phyloP scores from a whole-genome alignment of 768 basidiomycete genomes.

The Collybia mongolica region DNA sequence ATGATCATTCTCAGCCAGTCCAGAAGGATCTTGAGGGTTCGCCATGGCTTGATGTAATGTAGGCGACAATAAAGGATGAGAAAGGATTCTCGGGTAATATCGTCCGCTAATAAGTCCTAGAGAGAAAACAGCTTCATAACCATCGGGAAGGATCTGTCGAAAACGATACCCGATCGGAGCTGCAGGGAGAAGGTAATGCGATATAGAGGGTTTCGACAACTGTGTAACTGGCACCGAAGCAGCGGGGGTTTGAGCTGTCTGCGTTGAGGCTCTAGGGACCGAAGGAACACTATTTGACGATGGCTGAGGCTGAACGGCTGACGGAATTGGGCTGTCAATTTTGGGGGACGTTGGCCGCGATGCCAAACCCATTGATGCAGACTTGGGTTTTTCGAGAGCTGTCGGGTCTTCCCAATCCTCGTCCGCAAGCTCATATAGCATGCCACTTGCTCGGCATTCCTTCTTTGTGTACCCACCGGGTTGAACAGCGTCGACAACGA shows the following conservation, averaged over 20 bases:
- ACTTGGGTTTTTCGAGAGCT: neutral
- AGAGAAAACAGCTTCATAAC: constrained; percentile 64
- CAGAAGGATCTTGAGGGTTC: constrained; percentile 29
- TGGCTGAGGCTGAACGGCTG: neutral
- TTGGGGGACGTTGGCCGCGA: neutral
- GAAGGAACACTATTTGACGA: neutral
- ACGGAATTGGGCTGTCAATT: too few relatives aligned
- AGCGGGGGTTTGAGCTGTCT: constrained; percentile 4
- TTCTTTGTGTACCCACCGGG: constrained; percentile 41
- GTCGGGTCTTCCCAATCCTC: constrained; percentile 58
- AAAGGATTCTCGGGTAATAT: constrained; percentile 74
- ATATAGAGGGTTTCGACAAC: constrained; percentile 20
- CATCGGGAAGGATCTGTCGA: constrained; percentile 60
- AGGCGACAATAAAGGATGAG: constrained; percentile 56
- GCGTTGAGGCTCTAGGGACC: neutral
- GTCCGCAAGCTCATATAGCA: constrained; percentile 78
- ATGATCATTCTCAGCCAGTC: constrained; percentile 42
- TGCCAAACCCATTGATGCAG: neutral
- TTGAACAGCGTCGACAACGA: constrained; percentile 53
- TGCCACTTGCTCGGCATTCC: constrained; percentile 70
- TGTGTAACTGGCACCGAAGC: constrained; percentile 11
- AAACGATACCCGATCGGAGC: constrained; percentile 71
- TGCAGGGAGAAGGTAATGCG: constrained; percentile 46
- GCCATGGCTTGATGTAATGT: constrained; percentile 37
- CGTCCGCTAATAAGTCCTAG: constrained; percentile 73